A percentile compares a stretch with the other conserved stretches of the same genome.
phyloP scores from a whole-genome alignment of 1,284 basidiomycete species.

The Sporisorium sorghi region DNA sequence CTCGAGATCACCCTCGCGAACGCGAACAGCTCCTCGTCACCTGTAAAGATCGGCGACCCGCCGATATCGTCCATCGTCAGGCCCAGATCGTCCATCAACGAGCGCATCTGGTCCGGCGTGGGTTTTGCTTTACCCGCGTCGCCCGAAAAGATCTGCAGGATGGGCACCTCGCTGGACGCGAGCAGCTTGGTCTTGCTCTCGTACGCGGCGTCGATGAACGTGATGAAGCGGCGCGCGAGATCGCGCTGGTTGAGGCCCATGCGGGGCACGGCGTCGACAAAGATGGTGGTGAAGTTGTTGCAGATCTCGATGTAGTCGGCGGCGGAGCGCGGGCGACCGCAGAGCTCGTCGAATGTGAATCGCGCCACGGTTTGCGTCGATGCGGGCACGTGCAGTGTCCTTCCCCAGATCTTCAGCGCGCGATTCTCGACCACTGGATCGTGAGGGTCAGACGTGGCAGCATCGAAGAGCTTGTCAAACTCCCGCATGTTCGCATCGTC shows the following conservation, averaged over 20 bases:
- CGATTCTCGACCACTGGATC: conserved; percentile 76
- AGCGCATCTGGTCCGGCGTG: conserved; percentile 62
- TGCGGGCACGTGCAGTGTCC: conserved; percentile 79
- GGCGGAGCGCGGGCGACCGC: conserved; percentile 88
- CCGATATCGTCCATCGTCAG: conserved; percentile 66
- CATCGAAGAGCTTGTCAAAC: conserved; percentile 84
- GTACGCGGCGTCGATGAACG: conserved; percentile 88
- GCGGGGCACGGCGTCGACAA: conserved; percentile 85
- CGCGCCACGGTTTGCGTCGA: conserved; percentile 77
- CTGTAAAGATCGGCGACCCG: conserved; percentile 65
- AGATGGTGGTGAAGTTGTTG: conserved; percentile 85
- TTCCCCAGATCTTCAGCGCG: conserved; percentile 86
- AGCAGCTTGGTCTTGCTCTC: conserved; percentile 67
- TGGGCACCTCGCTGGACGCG: conserved; percentile 59
- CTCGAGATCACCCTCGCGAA: conserved; percentile 67
- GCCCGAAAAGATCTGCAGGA: conserved; percentile 63
- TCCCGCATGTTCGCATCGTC: conserved; percentile 77
- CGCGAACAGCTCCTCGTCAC: conserved; percentile 68
- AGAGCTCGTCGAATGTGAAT: conserved; percentile 88
- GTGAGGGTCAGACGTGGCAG: conserved; percentile 75
- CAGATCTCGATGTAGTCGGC: conserved; percentile 97
- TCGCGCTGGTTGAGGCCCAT: conserved; percentile 90
- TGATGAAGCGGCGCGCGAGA: conserved; percentile 89
- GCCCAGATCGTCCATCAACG: conserved; percentile 66
- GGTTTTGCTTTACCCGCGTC: conserved; percentile 46